phyloP scores from a whole-genome alignment of 371 early-diverging fungal species.

The Catenaria anguillulae region DNA sequence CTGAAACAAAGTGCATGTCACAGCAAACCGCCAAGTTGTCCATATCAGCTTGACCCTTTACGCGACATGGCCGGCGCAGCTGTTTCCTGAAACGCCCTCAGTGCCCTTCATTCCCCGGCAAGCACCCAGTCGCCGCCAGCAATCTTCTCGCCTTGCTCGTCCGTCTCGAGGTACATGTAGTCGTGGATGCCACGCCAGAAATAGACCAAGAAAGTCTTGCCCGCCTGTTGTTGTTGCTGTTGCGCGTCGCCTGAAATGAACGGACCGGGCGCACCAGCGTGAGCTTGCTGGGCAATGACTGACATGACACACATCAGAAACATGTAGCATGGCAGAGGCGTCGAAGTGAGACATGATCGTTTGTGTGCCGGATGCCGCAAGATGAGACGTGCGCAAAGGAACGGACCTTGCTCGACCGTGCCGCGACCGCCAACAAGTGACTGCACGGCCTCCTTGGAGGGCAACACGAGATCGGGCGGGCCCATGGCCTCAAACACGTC shows the following conservation, averaged over 20 bases:
- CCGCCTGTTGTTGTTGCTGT: neutral
- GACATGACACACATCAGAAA: no score
- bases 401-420: neutral
- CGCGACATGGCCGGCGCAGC: no score
- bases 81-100: no score
- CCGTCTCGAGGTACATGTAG: slow-evolving; percentile 2
- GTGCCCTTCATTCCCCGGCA: neutral
- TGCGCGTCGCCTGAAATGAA: neutral
- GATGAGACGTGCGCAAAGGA: no score
- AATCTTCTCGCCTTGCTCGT: slow-evolving; percentile 1
- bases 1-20: no score
- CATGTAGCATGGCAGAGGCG: no score
- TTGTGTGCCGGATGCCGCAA: no score
- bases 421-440: neutral
- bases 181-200: slow-evolving; percentile 5
- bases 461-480: neutral
- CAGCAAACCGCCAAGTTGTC: neutral
- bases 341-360: no score
- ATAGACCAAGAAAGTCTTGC: slow-evolving; percentile 2
- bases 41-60: neutral
- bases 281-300: neutral
- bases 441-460: neutral
- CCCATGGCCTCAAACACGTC: neutral
- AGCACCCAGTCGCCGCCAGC: neutral
- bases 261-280: slow-evolving; percentile 1